phyloP scores from a whole-genome alignment of 768 basidiomycete species.

The Leccinum disarticulatum region DNA sequence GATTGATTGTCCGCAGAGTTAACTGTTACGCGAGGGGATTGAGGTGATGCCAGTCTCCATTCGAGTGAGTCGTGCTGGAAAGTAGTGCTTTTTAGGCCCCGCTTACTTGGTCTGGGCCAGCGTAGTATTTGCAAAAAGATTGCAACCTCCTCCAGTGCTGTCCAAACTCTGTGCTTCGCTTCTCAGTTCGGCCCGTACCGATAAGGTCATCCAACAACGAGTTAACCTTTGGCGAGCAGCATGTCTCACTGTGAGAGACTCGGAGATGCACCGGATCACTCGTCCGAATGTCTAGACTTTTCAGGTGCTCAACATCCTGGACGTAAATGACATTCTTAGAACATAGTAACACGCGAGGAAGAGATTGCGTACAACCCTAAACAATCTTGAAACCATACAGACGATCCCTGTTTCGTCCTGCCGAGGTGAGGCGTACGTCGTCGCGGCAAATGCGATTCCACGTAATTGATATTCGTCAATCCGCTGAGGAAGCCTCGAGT shows the following conservation, averaged over 20 bases:
- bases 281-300: not conserved
- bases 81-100: not conserved
- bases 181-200: not conserved
- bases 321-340: not conserved
- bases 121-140: not conserved
- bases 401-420: not conserved
- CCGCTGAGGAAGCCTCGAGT: conserved; percentile 6
- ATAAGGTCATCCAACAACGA: conserved; percentile 2
- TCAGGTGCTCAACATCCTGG: not conserved
- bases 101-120: not conserved
- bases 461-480: conserved; percentile 1
- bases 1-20: not conserved
- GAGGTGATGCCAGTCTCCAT: not conserved
- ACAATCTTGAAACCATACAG: not conserved
- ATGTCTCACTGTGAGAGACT: not conserved
- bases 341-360: not conserved
- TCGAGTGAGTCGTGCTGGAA: not conserved
- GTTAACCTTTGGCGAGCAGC: not conserved
- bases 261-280: not conserved
- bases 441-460: not conserved
- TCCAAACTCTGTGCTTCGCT: not conserved
- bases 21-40: not conserved
- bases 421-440: not conserved
- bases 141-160: not conserved
- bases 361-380: not conserved